Evolutionary conservation across 192 early-diverging fungal species (phyloP), one percentile per base, ranked within the genome.

Genomic region (Pilobolus umbonatus): DNA sequence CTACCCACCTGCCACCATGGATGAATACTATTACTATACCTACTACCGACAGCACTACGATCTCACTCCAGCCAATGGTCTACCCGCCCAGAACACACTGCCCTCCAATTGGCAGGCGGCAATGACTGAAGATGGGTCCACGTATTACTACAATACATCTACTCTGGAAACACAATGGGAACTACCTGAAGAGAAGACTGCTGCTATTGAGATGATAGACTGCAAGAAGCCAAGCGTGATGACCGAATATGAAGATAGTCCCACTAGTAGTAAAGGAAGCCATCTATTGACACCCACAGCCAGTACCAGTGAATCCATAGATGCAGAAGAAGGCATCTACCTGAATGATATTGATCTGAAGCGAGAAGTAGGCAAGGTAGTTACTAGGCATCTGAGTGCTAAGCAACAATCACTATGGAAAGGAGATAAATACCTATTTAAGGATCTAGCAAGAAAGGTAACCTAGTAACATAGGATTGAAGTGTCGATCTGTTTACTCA

Each of bases 121-220:
- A 22, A 60, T 29, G 0, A 71, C 72, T 43, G 45, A 71, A 4
- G 73, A 79, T 30, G 75, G 75, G n/a, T 61, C 60, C 21, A 56
- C 73, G 8, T 83, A 81, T 40, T 80, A 80, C 56, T 81, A 75
- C 38, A 76, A 83, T 51, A 59, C 60, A 25, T 57, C 75, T n/a
- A 83, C 79, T 2, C 60, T 67, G 10, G 60, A 74, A 29, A 73
- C 75, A 28, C 79, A 77, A 45, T 83, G 81, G 81, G 69, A 65
- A 31, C 58, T 69, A 26, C 78, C 78, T 17, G 69, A 62, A 39
- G 38, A 6, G 1, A 35, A 21, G 50, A 21, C 15, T 32, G 29
- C 17, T 28, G 21, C 14, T 17, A 21, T 34, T 25, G 25, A 60
- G 19, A 14, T 14, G 28, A 5, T 38, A 38, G 9, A 38, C 36